Conservation (phyloP, 2,329 filamentous ascomycete genomes). For the Aspergillus jensenii region DNA sequence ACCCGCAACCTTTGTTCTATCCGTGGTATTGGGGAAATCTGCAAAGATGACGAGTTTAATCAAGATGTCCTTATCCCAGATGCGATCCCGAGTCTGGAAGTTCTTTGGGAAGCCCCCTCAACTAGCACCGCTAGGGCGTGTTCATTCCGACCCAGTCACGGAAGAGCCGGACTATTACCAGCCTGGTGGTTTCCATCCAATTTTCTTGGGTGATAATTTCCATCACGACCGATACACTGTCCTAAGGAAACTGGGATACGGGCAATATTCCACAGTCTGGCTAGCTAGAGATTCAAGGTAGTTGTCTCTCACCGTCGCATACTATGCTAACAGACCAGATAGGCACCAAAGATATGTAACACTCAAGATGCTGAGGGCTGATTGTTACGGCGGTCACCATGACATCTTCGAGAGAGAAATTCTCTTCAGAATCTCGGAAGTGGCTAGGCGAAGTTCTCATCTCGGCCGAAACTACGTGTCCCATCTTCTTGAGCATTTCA, state of each 20-base stretch:
- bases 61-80: no score
- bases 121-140: no score
- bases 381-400: constrained; percentile 24
- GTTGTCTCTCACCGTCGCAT: not conserved
- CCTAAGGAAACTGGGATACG: constrained; percentile 90
- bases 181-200: constrained; percentile 68
- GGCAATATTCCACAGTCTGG: constrained; percentile 91
- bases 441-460: constrained; percentile 17
- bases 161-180: constrained; percentile 96
- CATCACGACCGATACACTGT: constrained; percentile 90
- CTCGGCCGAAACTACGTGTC: constrained; percentile 21
- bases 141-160: constrained; percentile 16
- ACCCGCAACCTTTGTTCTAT: no score
- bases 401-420: constrained; percentile 26
- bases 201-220: constrained; percentile 66
- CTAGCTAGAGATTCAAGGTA: constrained; percentile 69
- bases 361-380: constrained; percentile 25
- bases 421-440: constrained; percentile 17
- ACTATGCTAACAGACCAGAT: constrained; percentile 9
- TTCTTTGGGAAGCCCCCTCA: no score
- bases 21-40: no score
- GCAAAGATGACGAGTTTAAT: no score
- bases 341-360: constrained; percentile 24
- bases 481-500: constrained; percentile 24
- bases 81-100: no score